Conservation (phyloP, 768 basidiomycete species). For the Calocera cornea region DNA sequence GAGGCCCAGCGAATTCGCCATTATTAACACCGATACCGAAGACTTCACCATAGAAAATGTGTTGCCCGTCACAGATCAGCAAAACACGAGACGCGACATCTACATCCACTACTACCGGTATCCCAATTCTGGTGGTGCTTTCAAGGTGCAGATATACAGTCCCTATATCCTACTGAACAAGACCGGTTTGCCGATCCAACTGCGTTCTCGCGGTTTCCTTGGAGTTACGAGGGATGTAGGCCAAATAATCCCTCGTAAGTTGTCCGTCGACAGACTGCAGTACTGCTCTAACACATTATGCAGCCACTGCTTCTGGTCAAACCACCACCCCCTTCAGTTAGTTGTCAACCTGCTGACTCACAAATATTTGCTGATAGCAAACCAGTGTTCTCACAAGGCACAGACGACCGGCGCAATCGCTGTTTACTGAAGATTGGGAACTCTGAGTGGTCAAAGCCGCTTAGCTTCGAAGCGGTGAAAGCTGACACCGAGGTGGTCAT, state of each 20-base stretch:
- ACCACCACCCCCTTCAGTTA: constrained; percentile 66
- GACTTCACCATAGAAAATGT: constrained; percentile 72
- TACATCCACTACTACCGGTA: constrained; percentile 76
- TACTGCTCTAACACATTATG: not conserved
- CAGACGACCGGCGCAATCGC: constrained; percentile 65
- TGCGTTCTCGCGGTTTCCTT: constrained; percentile 42
- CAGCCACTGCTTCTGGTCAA: not conserved
- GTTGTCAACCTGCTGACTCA: constrained; percentile 20
- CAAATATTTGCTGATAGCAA: not conserved
- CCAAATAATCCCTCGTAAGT: constrained; percentile 47
- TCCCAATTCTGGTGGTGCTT: constrained; percentile 84
- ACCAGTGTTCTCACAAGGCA: constrained; percentile 69
- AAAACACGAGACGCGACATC: constrained; percentile 63
- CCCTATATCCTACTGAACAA: constrained; percentile 89
- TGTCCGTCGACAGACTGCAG: not conserved
- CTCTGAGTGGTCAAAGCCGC: constrained; percentile 83
- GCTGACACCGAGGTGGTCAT: constrained; percentile 78
- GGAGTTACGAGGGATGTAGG: constrained; percentile 65
- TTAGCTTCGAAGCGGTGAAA: constrained; percentile 81
- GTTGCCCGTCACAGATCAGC: constrained; percentile 57
- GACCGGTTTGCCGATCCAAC: constrained; percentile 67
- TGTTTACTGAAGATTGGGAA: constrained; percentile 68
- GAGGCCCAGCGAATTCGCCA: constrained; percentile 89
- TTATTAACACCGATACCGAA: constrained; percentile 90
- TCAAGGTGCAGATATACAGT: constrained; percentile 87